Conservation (phyloP, 352 stramenopile species). For the Pythium rhizo-oryzae region DNA sequence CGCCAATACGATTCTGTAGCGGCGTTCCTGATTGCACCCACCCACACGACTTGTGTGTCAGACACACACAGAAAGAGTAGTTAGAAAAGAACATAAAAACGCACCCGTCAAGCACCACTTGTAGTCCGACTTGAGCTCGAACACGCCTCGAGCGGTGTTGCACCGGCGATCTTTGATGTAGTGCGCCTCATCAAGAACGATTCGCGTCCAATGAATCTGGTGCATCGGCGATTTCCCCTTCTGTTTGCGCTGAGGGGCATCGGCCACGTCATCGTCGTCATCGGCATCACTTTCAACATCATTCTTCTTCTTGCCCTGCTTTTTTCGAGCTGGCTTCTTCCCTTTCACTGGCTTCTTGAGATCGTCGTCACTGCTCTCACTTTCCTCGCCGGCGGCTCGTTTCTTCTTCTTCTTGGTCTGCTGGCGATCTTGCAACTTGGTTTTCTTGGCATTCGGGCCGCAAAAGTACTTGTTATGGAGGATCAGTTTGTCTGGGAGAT, state of each 20-base stretch:
- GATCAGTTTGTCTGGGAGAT: slow-evolving; percentile 94
- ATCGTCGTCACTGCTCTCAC: slow-evolving; percentile 59
- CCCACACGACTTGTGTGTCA: no score
- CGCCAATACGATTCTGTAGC: slow-evolving; percentile 94
- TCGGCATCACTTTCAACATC: slow-evolving; percentile 28
- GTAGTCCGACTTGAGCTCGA: slow-evolving; percentile 95
- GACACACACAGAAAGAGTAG: no score
- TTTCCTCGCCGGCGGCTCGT: slow-evolving; percentile 64
- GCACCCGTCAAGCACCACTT: slow-evolving; percentile 98
- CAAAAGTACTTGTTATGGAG: slow-evolving; percentile 99
- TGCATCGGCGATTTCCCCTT: slow-evolving; percentile 88
- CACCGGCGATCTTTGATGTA: slow-evolving; percentile 94
- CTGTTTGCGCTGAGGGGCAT: slow-evolving; percentile 37
- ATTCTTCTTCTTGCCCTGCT: slow-evolving; percentile 38
- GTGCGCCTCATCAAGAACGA: slow-evolving; percentile 97
- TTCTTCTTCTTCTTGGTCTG: slow-evolving; percentile 70
- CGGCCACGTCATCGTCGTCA: slow-evolving; percentile 39
- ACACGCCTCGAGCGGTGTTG: slow-evolving; percentile 97
- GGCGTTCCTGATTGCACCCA: slow-evolving; percentile 78
- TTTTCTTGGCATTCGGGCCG: slow-evolving; percentile 95
- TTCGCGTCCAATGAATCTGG: slow-evolving; percentile 95
- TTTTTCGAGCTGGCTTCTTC: slow-evolving; percentile 26
- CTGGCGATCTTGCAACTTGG: slow-evolving; percentile 89
- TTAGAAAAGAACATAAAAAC: background rate
- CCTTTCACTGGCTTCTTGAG: slow-evolving; percentile 50